Conservation (phyloP, 345 rosid genomes). For the Eucalyptus polybractea region DNA sequence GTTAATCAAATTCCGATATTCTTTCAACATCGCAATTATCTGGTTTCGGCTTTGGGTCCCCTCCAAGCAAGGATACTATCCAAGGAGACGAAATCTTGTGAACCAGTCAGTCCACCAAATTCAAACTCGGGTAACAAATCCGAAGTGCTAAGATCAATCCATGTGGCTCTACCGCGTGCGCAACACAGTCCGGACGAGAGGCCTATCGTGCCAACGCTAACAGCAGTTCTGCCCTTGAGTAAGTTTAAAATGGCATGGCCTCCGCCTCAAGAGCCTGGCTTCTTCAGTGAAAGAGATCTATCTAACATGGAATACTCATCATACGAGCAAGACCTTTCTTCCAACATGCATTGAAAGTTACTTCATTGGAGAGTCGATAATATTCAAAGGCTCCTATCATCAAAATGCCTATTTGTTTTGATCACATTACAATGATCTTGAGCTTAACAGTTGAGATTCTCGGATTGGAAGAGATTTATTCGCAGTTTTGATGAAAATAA, state of each 20-base stretch:
- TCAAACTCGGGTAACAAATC: neutral
- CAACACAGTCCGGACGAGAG: constrained; percentile 6
- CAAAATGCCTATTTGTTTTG: neutral
- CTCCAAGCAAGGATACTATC: constrained; percentile 11
- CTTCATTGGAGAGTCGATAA: neutral
- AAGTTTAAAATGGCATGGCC: neutral
- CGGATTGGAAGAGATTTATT: neutral
- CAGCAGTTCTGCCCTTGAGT: constrained; percentile 3
- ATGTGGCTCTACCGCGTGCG: constrained; percentile 1
- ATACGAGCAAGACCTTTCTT: neutral
- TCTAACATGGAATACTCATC: neutral
- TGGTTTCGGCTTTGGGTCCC: neutral
- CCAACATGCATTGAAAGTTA: neutral
- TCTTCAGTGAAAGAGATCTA: constrained; percentile 6
- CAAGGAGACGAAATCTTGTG: neutral
- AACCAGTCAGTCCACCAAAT: neutral
- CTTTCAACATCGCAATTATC: no score
- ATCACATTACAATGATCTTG: neutral
- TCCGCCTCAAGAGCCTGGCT: constrained; percentile 6
- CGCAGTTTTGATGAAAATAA: neutral
- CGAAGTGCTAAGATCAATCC: constrained; percentile 3
- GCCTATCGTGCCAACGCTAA: constrained; percentile 5
- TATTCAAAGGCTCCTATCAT: neutral
- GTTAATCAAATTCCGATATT: neutral
- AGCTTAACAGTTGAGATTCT: neutral